Conservation (phyloP, 345 rosid species). For the Syzygium jambos region DNA sequence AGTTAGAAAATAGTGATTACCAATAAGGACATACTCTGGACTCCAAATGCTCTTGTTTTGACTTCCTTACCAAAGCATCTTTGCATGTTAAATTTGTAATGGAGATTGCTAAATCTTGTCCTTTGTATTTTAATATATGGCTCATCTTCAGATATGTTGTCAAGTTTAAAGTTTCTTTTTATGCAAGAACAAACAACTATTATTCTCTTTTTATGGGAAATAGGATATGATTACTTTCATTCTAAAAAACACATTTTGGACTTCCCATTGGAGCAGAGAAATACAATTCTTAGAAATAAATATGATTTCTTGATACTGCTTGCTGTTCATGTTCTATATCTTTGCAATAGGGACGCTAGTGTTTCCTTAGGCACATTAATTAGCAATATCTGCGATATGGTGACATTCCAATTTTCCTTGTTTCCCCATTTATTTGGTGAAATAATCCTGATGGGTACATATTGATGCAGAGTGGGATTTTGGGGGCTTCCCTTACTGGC, state of each 20-base stretch:
- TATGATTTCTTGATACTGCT: background rate
- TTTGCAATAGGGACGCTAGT: background rate
- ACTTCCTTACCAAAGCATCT: background rate
- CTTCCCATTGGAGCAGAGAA: background rate
- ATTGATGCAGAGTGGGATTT: conserved; percentile 81
- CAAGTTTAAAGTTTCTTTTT: background rate
- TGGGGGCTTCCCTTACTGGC: conserved; percentile 94
- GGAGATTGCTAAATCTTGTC: background rate
- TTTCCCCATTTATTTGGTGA: background rate
- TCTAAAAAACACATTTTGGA: background rate
- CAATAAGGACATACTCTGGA: background rate
- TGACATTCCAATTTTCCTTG: background rate
- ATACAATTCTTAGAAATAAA: background rate
- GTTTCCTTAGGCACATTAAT: background rate
- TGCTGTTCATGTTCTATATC: background rate
- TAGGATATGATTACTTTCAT: background rate
- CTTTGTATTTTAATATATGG: background rate
- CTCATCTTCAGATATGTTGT: background rate
- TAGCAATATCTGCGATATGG: background rate
- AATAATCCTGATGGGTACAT: background rate
- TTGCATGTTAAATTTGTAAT: background rate
- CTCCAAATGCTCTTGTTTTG: background rate
- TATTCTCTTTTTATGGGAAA: background rate
- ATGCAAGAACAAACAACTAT: background rate
- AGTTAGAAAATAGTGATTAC: background rate